Conservation (phyloP, 2,329 filamentous ascomycete species). For the Claviceps maximensis region DNA sequence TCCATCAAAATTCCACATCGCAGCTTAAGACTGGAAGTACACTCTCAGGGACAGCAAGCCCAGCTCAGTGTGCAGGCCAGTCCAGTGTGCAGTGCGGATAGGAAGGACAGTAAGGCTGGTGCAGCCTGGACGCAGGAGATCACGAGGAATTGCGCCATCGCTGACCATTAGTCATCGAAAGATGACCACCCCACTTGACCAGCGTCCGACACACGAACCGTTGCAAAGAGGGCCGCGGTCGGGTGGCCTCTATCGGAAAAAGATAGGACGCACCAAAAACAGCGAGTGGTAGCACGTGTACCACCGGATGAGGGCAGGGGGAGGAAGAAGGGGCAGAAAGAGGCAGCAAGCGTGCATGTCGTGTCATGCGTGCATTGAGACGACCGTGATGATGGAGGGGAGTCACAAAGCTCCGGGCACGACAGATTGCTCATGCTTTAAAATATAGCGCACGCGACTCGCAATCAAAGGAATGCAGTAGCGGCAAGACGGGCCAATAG, state of each 20-base stretch:
- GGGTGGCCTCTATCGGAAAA: not conserved
- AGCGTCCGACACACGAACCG: constrained; percentile 15
- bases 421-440: not conserved
- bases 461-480: not conserved
- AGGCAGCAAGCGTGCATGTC: not conserved
- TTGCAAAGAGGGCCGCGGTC: constrained; percentile 5
- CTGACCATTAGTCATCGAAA: constrained; percentile 30
- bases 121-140: constrained; percentile 20
- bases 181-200: constrained; percentile 6
- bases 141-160: constrained; percentile 52
- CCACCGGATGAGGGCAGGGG: not conserved
- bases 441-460: not conserved
- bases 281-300: not conserved
- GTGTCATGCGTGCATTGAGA: constrained; percentile 3
- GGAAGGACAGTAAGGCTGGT: not conserved
- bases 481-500: not conserved
- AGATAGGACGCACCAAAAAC: not conserved
- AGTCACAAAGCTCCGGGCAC: not conserved
- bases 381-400: not conserved
- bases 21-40: too few species aligned
- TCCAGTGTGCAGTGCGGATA: too few species aligned
- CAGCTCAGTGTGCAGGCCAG: too few species aligned
- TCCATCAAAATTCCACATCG: too few species aligned
- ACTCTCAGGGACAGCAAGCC: too few species aligned
- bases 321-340: not conserved